Evolutionary conservation across 2,329 filamentous ascomycete genomes (phyloP).

Genomic region (Helminthosporium solani): DNA sequence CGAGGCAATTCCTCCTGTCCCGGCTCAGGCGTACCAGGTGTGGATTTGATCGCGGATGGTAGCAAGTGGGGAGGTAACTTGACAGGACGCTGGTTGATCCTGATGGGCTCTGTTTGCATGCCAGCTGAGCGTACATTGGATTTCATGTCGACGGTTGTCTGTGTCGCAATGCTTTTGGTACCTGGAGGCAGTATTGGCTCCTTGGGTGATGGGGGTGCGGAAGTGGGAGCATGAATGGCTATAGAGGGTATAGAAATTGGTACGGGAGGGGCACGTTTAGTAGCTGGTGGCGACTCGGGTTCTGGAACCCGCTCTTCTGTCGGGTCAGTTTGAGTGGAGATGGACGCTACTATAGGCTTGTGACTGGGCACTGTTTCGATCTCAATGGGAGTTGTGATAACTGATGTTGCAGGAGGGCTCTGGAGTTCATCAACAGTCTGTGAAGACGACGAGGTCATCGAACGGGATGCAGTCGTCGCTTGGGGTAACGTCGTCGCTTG

Average conservation of each 20-base stretch:
- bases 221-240: constrained; percentile 84
- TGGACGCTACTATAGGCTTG: constrained; percentile 52
- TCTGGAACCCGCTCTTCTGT: constrained; percentile 34
- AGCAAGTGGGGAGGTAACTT: constrained; percentile 76
- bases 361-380: constrained; percentile 42
- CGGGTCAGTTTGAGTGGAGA: constrained; percentile 62
- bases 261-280: constrained; percentile 36
- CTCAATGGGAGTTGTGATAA: constrained; percentile 47
- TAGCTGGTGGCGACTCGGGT: background rate
- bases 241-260: constrained; percentile 73
- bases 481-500: constrained; percentile 13
- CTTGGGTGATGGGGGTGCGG: constrained; percentile 73
- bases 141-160: constrained; percentile 62
- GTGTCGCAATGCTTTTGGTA: constrained; percentile 78
- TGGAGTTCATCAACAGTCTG: constrained; percentile 64
- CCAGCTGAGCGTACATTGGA: constrained; percentile 55
- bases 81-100: constrained; percentile 74
- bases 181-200: constrained; percentile 76
- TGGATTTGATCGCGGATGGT: constrained; percentile 69
- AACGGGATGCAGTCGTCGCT: constrained; percentile 15
- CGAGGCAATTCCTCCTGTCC: constrained; percentile 10
- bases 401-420: constrained; percentile 67
- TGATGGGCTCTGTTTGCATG: constrained; percentile 89
- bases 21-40: constrained; percentile 46
- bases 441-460: constrained; percentile 65